A percentile compares a stretch with the other conserved stretches of the same genome.
phyloP scores from a whole-genome alignment of 2,329 filamentous ascomycete species.

The Cytospora schulzeri region DNA sequence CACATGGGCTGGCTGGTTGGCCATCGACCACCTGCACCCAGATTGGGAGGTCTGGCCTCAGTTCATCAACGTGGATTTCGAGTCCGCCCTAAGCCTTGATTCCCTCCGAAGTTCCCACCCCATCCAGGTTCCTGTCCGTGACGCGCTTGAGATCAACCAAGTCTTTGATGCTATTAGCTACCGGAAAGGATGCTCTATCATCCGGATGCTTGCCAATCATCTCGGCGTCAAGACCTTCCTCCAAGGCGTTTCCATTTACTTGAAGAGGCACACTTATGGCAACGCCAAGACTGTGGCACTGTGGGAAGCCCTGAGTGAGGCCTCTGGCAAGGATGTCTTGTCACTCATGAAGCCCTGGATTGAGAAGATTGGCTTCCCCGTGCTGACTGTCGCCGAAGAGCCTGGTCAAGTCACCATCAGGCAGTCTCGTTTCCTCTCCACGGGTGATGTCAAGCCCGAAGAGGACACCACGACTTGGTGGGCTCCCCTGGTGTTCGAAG shows the following conservation, averaged over 20 bases:
- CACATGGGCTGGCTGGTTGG: constrained; percentile 97
- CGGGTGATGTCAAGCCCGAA: constrained; percentile 85
- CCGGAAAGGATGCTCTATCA: constrained; percentile 92
- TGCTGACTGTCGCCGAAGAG: constrained; percentile 83
- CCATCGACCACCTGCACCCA: constrained; percentile 86
- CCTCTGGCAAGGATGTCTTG: constrained; percentile 83
- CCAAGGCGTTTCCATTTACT: constrained; percentile 84
- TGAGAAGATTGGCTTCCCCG: constrained; percentile 89
- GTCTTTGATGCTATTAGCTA: constrained; percentile 98
- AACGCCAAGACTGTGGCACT: constrained; percentile 90
- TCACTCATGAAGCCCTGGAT: constrained; percentile 95
- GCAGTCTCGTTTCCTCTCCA: constrained; percentile 88
- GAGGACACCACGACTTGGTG: constrained; percentile 95
- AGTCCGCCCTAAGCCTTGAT: constrained; percentile 88
- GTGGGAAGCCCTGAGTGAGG: constrained; percentile 85
- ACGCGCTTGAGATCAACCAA: constrained; percentile 94
- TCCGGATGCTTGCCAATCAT: constrained; percentile 93
- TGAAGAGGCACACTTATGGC: constrained; percentile 84
- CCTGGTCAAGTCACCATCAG: constrained; percentile 78
- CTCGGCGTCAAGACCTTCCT: constrained; percentile 87
- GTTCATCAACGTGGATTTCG: constrained; percentile 93
- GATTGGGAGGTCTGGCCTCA: constrained; percentile 98
- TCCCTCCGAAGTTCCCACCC: constrained; percentile 89
- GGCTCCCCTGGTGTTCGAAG: constrained; percentile 85
- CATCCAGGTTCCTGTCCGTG: constrained; percentile 91